phyloP scores from a whole-genome alignment of 345 rosid genomes.

The Turnera subulata region DNA sequence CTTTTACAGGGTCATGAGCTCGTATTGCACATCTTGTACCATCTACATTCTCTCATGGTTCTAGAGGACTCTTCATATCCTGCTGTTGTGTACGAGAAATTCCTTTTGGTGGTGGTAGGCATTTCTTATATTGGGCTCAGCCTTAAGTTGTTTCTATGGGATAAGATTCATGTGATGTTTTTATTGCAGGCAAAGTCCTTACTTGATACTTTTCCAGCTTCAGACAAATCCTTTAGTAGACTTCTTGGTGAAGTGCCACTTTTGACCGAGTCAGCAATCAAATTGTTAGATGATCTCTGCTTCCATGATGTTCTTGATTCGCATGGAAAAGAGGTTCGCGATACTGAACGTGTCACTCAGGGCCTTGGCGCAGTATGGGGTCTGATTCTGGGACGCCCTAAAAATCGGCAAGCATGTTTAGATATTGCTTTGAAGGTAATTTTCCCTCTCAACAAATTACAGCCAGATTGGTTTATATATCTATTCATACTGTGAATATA shows the following conservation, averaged over 20 bases:
- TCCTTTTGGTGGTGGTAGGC: slow-evolving; percentile 84
- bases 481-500: too few relatives aligned
- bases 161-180: slow-evolving; percentile 8
- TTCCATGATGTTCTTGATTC: slow-evolving; percentile 53
- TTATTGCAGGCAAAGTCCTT: slow-evolving; percentile 75
- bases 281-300: slow-evolving; percentile 78
- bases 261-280: slow-evolving; percentile 69
- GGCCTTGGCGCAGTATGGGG: slow-evolving; percentile 98
- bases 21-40: slow-evolving; percentile 73
- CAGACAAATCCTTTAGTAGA: slow-evolving; percentile 90
- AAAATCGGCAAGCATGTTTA: slow-evolving; percentile 74
- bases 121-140: slow-evolving; percentile 9
- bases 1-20: slow-evolving; percentile 83
- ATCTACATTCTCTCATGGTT: slow-evolving; percentile 57
- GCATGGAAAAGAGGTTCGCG: slow-evolving; percentile 56
- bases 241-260: slow-evolving; percentile 91
- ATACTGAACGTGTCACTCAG: slow-evolving; percentile 88
- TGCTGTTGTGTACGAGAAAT: slow-evolving; percentile 59
- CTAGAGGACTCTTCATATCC: slow-evolving; percentile 40
- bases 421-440: slow-evolving; percentile 78
- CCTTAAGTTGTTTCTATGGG: slow-evolving; percentile 16
- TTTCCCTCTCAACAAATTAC: not conserved
- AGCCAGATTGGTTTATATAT: too few relatives aligned
- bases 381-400: slow-evolving; percentile 88
- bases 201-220: slow-evolving; percentile 80